Conservation (phyloP, 352 stramenopile species). For the Phytophthora melonis region DNA sequence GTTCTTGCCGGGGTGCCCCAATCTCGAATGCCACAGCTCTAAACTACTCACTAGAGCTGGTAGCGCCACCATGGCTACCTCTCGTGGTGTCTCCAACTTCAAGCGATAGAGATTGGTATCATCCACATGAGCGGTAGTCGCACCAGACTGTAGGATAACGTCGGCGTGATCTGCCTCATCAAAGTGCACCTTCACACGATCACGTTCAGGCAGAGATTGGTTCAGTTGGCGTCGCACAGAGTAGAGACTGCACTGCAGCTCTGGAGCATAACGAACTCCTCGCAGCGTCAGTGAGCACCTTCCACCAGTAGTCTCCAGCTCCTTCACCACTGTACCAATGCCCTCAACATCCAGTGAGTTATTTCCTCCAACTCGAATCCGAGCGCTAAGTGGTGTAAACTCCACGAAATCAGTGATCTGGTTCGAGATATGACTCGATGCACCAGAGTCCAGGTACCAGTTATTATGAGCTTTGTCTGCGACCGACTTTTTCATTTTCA, state of each 20-base stretch:
- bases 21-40: slow-evolving; percentile 4
- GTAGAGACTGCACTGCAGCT: slow-evolving; percentile 11
- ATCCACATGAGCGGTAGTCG: background rate
- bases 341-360: slow-evolving; percentile 2
- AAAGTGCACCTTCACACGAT: slow-evolving; percentile 8
- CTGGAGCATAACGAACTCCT: slow-evolving; percentile 6
- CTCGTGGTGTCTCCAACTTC: background rate
- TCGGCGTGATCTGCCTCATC: background rate
- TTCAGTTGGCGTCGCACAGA: background rate
- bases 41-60: background rate
- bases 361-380: slow-evolving; percentile 12
- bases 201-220: background rate
- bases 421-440: slow-evolving; percentile 18
- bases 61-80: background rate
- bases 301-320: slow-evolving; percentile 4
- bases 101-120: slow-evolving; percentile 7
- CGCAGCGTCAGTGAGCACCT: background rate
- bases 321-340: slow-evolving; percentile 1
- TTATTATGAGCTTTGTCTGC: background rate
- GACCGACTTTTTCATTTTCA: background rate
- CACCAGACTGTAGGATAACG: too few relatives aligned
- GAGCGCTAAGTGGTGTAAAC: slow-evolving; percentile 7
- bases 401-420: slow-evolving; percentile 14
- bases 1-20: slow-evolving; percentile 8
- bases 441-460: too few relatives aligned